A percentile compares a stretch with the other conserved stretches of the same genome.
Evolutionary conservation across 2,329 filamentous ascomycete genomes (phyloP).

Genomic region (Xylariaceae sp.): DNA sequence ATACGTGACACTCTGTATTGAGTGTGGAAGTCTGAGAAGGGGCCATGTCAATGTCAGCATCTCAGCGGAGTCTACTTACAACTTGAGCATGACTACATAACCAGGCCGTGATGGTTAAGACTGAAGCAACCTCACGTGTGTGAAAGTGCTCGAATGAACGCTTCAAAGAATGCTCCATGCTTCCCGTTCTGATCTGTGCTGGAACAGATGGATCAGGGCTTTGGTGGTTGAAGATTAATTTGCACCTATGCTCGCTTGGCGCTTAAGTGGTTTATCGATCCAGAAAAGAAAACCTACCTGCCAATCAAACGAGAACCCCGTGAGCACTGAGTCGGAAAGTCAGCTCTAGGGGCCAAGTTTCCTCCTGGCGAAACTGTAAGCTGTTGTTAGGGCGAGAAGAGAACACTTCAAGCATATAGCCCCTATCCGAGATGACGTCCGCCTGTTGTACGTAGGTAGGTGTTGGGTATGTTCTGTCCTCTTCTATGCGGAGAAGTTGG

Average conservation of each 20-base stretch:
- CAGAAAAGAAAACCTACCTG: not conserved
- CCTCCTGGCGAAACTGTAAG: not conserved
- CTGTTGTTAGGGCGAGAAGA: not conserved
- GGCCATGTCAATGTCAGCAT: not conserved
- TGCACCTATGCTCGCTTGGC: not conserved
- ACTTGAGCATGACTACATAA: too few species aligned
- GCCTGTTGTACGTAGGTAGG: not conserved
- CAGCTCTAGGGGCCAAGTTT: not conserved
- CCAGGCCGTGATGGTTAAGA: not conserved
- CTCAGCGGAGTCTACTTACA: too few species aligned
- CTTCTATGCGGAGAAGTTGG: too few species aligned
- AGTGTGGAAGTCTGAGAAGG: not conserved
- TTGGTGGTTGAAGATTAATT: not conserved
- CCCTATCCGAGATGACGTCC: not conserved
- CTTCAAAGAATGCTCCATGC: not conserved
- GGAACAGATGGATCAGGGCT: not conserved
- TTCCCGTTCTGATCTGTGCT: not conserved
- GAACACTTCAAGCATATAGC: not conserved
- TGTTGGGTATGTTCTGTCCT: not conserved
- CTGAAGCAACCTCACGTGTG: not conserved
- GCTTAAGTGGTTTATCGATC: not conserved
- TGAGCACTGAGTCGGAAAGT: not conserved
- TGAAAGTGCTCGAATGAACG: not conserved
- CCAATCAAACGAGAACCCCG: not conserved
- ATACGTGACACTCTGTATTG: not conserved